Evolutionary conservation across 2,329 filamentous ascomycete genomes (phyloP).

Genomic region (Colletotrichum sp.): DNA sequence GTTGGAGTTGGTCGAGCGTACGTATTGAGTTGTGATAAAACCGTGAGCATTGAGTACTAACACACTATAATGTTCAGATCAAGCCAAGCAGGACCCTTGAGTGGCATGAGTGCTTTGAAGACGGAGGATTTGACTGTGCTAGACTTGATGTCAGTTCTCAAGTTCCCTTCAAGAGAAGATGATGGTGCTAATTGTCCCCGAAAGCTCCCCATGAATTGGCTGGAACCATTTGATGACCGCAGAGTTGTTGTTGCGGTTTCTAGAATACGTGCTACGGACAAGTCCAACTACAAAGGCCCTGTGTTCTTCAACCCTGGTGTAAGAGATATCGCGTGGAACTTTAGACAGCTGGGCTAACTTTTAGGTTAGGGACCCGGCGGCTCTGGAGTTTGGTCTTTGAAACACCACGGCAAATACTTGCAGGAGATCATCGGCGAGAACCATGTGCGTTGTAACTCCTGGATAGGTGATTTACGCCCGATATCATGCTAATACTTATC

Average conservation of each 20-base stretch:
- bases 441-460: conserved; percentile 35
- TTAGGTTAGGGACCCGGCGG: conserved; percentile 51
- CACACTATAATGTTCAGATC: conserved; percentile 36
- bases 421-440: conserved; percentile 53
- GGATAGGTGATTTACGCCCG: background rate
- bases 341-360: background rate
- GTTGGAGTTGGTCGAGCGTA: conserved; percentile 16
- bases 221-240: conserved; percentile 27
- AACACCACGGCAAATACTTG: conserved; percentile 31
- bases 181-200: conserved; percentile 26
- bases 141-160: conserved; percentile 33
- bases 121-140: conserved; percentile 33
- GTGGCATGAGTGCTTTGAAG: conserved; percentile 36
- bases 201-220: conserved; percentile 41
- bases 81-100: conserved; percentile 30
- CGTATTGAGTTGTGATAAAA: background rate
- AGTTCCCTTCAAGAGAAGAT: background rate
- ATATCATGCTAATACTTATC: background rate
- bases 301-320: conserved; percentile 41
- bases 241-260: conserved; percentile 36
- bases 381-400: conserved; percentile 44
- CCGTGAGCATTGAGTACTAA: background rate
- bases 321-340: background rate
- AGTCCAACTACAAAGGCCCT: conserved; percentile 28
- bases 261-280: conserved; percentile 34